phyloP scores from a whole-genome alignment of 2,329 filamentous ascomycete genomes.

The Pseudocercospora cruenta region DNA sequence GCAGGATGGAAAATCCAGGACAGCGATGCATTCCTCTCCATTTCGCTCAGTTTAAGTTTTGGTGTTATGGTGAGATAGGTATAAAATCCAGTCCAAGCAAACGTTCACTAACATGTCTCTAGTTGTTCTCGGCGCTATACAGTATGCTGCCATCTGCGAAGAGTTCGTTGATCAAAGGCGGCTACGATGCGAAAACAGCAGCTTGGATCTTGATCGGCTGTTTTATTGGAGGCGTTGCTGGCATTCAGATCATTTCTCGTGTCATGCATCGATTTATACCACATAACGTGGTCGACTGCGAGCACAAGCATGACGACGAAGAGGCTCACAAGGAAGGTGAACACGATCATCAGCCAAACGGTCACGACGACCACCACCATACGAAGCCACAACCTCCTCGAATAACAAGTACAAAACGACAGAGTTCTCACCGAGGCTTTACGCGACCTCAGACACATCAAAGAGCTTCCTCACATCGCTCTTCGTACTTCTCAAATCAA shows the following conservation, averaged over 20 bases:
- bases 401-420: conserved; percentile 27
- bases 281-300: conserved; percentile 79
- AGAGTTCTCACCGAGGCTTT: conserved; percentile 26
- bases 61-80: conserved; percentile 79
- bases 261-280: conserved; percentile 74
- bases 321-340: conserved; percentile 42
- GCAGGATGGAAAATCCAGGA: conserved; percentile 84
- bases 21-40: conserved; percentile 83
- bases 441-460: conserved; percentile 26
- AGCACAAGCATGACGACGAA: conserved; percentile 71
- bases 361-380: conserved; percentile 35
- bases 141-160: conserved; percentile 90
- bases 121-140: conserved; percentile 91
- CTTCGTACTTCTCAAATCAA: conserved; percentile 27
- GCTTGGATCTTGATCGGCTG: conserved; percentile 70
- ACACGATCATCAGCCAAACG: conserved; percentile 32
- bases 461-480: conserved; percentile 25
- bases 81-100: neutral
- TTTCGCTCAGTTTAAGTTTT: conserved; percentile 88
- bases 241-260: conserved; percentile 74
- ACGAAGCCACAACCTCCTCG: conserved; percentile 22
- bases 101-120: conserved; percentile 17
- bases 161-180: conserved; percentile 71
- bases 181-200: conserved; percentile 67
- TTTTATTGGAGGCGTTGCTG: conserved; percentile 73